phyloP scores from a whole-genome alignment of 2,329 filamentous ascomycete genomes.

The Teratosphaeria nubilosa region DNA sequence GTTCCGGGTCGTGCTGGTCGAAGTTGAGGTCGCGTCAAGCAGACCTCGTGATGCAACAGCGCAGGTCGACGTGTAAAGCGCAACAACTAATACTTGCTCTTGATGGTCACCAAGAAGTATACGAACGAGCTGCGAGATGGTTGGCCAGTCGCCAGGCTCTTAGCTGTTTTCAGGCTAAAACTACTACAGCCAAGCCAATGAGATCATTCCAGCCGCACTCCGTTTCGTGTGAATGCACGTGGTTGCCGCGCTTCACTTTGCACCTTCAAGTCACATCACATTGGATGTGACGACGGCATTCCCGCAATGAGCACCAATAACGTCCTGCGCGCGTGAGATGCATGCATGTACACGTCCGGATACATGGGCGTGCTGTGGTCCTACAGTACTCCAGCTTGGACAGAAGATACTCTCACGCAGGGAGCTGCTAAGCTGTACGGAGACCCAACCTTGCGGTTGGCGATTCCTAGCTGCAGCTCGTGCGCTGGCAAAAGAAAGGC shows the following conservation, averaged over 20 bases:
- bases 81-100: background rate
- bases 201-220: background rate
- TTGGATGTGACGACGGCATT: too few species aligned
- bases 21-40: background rate
- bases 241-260: background rate
- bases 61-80: background rate
- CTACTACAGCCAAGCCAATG: background rate
- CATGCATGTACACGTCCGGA: too few species aligned
- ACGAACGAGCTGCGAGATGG: background rate
- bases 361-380: too few species aligned
- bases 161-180: background rate
- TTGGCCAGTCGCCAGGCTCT: background rate
- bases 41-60: background rate
- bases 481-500: conserved; percentile 4
- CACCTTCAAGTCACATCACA: too few species aligned
- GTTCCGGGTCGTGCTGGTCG: background rate
- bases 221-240: background rate
- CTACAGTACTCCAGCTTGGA: too few species aligned
- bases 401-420: background rate
- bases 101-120: too few species aligned
- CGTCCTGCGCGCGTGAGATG: too few species aligned
- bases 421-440: background rate
- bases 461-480: conserved; percentile 2
- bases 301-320: too few species aligned
- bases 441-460: background rate